Evolutionary conservation across 177 flowering plant genomes (phyloP).

Genomic region (Telopea speciosissima): DNA sequence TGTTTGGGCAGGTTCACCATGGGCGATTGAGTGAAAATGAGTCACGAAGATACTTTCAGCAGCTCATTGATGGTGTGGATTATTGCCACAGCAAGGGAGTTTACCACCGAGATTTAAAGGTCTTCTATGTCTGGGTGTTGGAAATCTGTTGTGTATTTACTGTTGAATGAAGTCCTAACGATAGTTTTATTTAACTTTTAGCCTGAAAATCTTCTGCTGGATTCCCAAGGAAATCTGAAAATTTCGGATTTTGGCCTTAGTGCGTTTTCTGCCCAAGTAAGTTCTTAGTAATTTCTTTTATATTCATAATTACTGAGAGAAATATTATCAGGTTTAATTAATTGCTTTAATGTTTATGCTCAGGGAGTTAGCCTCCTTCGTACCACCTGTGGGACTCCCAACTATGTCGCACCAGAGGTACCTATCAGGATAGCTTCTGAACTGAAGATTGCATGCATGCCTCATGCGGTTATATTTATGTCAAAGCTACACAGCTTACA

Average conservation of each 20-base stretch:
- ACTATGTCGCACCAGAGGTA: slow-evolving; percentile 99
- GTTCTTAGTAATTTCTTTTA: slow-evolving; percentile 5
- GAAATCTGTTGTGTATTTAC: slow-evolving; percentile 8
- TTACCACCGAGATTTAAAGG: slow-evolving; percentile 96
- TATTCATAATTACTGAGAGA: not conserved
- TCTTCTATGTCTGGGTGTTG: slow-evolving; percentile 22
- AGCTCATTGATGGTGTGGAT: slow-evolving; percentile 96
- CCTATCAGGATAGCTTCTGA: not conserved
- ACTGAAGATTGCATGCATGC: not conserved
- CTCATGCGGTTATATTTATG: not conserved
- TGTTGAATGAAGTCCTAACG: slow-evolving; percentile 15
- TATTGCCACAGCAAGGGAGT: slow-evolving; percentile 98
- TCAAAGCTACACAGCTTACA: slow-evolving; percentile 4
- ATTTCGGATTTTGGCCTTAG: slow-evolving; percentile 99
- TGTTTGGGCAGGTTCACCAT: slow-evolving; percentile 57
- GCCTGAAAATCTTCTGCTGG: slow-evolving; percentile 98
- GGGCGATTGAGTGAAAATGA: slow-evolving; percentile 91
- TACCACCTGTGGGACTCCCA: slow-evolving; percentile 99
- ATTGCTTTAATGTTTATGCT: slow-evolving; percentile 10
- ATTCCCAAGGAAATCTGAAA: slow-evolving; percentile 85
- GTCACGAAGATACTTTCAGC: slow-evolving; percentile 82
- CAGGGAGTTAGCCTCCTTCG: slow-evolving; percentile 83
- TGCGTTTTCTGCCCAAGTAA: slow-evolving; percentile 78
- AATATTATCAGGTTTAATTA: not conserved
- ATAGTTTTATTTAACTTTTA: slow-evolving; percentile 28